These are phyloP conservation scores for Talinum fruticosum DNA, from an alignment of 148 eudicot genomes.

Conservation along the genomic window DNA sequence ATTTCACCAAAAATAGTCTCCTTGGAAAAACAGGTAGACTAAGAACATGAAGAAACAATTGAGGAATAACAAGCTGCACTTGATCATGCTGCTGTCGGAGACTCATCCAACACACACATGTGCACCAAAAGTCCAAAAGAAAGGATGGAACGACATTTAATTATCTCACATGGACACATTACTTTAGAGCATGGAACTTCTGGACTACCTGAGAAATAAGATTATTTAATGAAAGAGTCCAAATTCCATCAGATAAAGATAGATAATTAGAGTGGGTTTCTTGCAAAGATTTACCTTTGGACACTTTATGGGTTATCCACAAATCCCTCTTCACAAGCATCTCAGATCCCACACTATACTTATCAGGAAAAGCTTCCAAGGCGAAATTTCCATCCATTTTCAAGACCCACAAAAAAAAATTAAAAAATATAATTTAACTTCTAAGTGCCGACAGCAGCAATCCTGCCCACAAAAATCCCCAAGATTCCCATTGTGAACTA, in stretches of 20 bases:
- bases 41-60: not conserved
- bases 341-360: not conserved
- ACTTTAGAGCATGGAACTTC: not conserved
- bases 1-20: not conserved
- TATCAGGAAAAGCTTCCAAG: conserved; percentile 2
- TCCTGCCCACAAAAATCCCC: not conserved
- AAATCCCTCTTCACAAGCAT: not conserved
- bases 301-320: not conserved
- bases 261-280: not conserved
- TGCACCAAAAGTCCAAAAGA: conserved; percentile 12
- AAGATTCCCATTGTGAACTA: not conserved
- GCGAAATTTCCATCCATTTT: not conserved
- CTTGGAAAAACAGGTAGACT: not conserved
- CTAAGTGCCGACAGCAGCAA: not conserved
- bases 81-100: not conserved
- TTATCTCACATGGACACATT: not conserved
- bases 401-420: not conserved
- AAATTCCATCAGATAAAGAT: not conserved
- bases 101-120: not conserved
- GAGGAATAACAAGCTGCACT: not conserved
- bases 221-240: not conserved
- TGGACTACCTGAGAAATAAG: not conserved
- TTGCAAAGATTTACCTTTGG: not conserved
- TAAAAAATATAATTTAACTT: not conserved
- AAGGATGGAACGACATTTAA: not conserved